Evolutionary conservation across 176 grass and related monocot genomes (phyloP).

Genomic region (Chrysopogon serrulatus): DNA sequence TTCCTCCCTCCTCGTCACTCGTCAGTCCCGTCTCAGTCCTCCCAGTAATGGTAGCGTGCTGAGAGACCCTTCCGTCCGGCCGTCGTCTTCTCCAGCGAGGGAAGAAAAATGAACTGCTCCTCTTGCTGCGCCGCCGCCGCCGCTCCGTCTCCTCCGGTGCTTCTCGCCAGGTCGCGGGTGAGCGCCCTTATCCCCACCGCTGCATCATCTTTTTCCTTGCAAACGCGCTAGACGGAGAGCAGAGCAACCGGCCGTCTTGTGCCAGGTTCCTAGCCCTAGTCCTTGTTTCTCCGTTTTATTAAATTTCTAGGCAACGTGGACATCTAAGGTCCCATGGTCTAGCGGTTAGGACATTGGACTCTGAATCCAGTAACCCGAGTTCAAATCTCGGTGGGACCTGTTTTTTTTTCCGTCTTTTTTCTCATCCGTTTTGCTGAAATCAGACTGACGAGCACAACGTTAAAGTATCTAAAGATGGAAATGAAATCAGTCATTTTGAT

Average conservation of each 20-base stretch:
- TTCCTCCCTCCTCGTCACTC: no score
- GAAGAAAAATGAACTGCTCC: constrained; percentile 16
- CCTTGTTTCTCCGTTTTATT: no score
- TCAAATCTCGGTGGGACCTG: constrained; percentile 73
- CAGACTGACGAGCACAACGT: not conserved
- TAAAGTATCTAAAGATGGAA: not conserved
- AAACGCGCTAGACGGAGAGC: not conserved
- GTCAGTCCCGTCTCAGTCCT: no score
- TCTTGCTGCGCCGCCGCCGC: constrained; percentile 10
- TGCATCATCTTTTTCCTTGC: not conserved
- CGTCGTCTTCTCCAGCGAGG: not conserved
- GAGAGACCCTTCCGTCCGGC: not conserved
- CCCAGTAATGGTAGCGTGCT: not conserved
- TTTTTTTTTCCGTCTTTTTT: not conserved
- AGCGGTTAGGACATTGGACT: constrained; percentile 88
- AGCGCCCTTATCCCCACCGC: not conserved
- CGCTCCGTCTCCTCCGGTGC: constrained; percentile 27
- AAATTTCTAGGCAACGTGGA: accelerated
- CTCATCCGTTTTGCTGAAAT: not conserved
- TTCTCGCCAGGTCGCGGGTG: constrained; percentile 23
- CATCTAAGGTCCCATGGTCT: constrained; percentile 50
- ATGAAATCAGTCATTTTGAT: not conserved
- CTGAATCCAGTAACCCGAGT: constrained; percentile 91
- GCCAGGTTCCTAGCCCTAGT: no score
- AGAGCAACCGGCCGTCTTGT: no score